phyloP scores from a whole-genome alignment of 163 green algal genomes.

The Prototheca wickerhamii region DNA sequence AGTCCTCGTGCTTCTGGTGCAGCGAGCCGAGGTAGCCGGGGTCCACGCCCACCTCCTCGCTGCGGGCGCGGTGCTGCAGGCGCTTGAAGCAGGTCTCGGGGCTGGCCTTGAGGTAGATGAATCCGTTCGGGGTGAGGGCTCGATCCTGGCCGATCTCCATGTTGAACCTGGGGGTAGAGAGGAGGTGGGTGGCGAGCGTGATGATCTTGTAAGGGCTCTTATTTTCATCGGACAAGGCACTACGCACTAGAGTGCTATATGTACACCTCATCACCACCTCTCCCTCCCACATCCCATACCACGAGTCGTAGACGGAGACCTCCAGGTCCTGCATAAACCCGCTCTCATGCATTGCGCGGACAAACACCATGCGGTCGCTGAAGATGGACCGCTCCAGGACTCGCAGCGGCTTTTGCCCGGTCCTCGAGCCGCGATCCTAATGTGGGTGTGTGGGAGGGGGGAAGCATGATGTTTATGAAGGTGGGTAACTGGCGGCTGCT shows the following conservation, averaged over 20 bases:
- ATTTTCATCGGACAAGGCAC: too few relatives aligned
- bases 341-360: conserved; percentile 72
- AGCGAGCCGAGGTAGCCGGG: conserved; percentile 76
- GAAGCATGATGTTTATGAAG: too few relatives aligned
- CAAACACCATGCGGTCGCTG: conserved; percentile 95
- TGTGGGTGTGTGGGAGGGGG: neutral
- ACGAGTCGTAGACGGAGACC: conserved; percentile 75
- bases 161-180: conserved; percentile 15
- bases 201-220: neutral
- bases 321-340: conserved; percentile 82
- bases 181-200: neutral
- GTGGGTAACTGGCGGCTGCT: too few relatives aligned
- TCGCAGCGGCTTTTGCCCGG: conserved; percentile 39
- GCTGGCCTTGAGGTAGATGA: conserved; percentile 86
- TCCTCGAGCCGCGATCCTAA: conserved; percentile 27
- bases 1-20: conserved; percentile 83
- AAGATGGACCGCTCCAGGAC: conserved; percentile 93
- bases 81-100: conserved; percentile 74
- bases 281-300: conserved; percentile 34
- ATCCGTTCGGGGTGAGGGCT: conserved; percentile 66
- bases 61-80: conserved; percentile 43
- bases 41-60: conserved; percentile 27
- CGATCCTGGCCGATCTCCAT: conserved; percentile 39
- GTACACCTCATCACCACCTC: neutral
- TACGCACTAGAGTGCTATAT: too few relatives aligned